Conservation (phyloP, 2,329 filamentous ascomycete genomes). For the Neonectria sp. region DNA sequence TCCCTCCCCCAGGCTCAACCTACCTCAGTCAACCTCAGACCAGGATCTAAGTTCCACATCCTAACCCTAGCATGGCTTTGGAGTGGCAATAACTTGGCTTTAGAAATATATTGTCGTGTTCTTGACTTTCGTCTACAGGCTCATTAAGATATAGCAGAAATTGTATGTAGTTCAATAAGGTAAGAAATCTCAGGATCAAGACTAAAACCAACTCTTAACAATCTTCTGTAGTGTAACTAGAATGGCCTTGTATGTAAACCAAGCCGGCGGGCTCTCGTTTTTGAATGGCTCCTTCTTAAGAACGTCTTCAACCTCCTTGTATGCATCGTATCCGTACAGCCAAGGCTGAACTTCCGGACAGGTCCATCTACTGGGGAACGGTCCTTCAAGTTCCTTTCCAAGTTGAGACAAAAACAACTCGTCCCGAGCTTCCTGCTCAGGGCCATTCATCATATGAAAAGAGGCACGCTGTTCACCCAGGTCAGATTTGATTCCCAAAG, state of each 20-base stretch:
- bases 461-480: slow-evolving; percentile 57
- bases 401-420: slow-evolving; percentile 69
- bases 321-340: slow-evolving; percentile 76
- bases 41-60: no score
- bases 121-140: no score
- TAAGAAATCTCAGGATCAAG: neutral
- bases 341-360: slow-evolving; percentile 75
- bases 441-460: slow-evolving; percentile 69
- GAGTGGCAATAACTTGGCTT: no score
- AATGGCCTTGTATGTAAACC: neutral
- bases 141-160: no score
- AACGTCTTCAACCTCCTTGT: slow-evolving; percentile 64
- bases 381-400: slow-evolving; percentile 62
- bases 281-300: slow-evolving; percentile 24
- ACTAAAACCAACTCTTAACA: neutral
- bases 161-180: no score
- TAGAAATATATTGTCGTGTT: no score
- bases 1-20: no score
- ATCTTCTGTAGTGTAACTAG: neutral
- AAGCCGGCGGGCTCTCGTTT: neutral
- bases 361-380: slow-evolving; percentile 72
- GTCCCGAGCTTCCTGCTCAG: slow-evolving; percentile 72
- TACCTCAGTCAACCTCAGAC: no score
- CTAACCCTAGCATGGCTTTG: no score
- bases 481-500: neutral